Evolutionary conservation across 1,139 yeast genomes (phyloP).

Genomic region (Hyphopichia buzzinii): DNA sequence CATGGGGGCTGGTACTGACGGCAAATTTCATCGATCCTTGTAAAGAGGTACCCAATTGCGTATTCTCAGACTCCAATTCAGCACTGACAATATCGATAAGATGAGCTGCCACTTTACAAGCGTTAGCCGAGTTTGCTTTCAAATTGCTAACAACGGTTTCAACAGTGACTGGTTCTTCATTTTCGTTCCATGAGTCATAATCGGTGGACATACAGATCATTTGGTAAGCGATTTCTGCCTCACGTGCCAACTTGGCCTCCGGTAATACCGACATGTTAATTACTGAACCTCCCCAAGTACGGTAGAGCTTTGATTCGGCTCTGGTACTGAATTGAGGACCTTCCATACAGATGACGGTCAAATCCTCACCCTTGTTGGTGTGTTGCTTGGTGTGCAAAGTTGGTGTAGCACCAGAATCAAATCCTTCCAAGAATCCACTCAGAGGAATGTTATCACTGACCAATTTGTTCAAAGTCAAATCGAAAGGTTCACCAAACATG

Average conservation of each 20-base stretch:
- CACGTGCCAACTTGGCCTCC: conserved; percentile 93
- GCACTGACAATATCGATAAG: conserved; percentile 66
- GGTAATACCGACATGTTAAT: conserved; percentile 97
- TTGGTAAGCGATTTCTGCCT: conserved; percentile 94
- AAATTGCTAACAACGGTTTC: conserved; percentile 92
- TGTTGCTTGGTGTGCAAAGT: conserved; percentile 54
- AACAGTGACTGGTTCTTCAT: conserved; percentile 94
- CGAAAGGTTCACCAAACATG: conserved; percentile 96
- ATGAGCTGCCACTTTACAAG: conserved; percentile 70
- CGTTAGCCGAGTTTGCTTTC: conserved; percentile 84
- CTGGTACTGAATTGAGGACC: conserved; percentile 98
- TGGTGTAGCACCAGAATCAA: conserved; percentile 33
- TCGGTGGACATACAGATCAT: conserved; percentile 99
- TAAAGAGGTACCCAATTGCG: conserved; percentile 63
- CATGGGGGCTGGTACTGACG: conserved; percentile 76
- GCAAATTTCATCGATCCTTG: conserved; percentile 77
- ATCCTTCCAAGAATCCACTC: conserved; percentile 53
- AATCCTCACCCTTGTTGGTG: conserved; percentile 58
- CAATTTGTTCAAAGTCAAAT: conserved; percentile 63
- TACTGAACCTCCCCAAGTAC: conserved; percentile 89
- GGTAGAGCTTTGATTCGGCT: conserved; percentile 90
- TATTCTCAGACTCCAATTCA: conserved; percentile 52
- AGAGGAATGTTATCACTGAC: conserved; percentile 56
- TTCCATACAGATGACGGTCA: conserved; percentile 93
- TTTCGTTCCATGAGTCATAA: conserved; percentile 97